phyloP scores from a whole-genome alignment of 768 basidiomycete genomes.

The Amanita brunnescens region DNA sequence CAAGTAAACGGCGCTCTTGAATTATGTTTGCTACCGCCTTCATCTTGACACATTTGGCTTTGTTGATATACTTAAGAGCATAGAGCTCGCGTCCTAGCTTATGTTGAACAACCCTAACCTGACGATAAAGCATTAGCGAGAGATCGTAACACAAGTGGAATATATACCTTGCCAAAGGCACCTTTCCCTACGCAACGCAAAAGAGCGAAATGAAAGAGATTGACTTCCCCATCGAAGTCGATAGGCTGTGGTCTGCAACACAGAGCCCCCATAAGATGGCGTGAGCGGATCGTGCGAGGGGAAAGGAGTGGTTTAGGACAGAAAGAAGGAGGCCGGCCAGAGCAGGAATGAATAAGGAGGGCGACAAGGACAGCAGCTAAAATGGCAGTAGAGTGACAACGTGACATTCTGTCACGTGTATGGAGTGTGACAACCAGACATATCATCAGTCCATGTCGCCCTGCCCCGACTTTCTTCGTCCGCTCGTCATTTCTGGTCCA shows the following conservation, averaged over 20 bases:
- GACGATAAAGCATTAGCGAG: neutral
- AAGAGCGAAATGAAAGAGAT: constrained; percentile 94
- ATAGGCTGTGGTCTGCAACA: constrained; percentile 51
- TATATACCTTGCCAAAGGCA: constrained; percentile 89
- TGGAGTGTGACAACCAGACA: neutral
- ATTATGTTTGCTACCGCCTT: constrained; percentile 96
- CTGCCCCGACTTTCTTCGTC: constrained; percentile 43
- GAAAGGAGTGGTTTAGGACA: constrained; percentile 5
- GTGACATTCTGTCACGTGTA: neutral
- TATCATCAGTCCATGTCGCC: constrained; percentile 11
- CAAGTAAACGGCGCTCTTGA: constrained; percentile 88
- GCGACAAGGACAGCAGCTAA: constrained; percentile 5
- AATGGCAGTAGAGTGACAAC: neutral
- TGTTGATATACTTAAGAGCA: constrained; percentile 99
- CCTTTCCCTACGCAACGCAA: constrained; percentile 97
- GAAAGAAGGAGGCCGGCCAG: neutral
- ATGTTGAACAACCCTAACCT: constrained; percentile 99
- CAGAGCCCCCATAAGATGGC: constrained; percentile 14
- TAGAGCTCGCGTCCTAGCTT: constrained; percentile 96
- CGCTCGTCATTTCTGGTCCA: constrained; percentile 84
- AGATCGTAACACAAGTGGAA: neutral
- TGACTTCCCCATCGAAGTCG: constrained; percentile 93
- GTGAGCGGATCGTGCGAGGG: constrained; percentile 20
- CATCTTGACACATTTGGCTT: constrained; percentile 96
- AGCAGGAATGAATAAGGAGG: constrained; percentile 1